These are phyloP conservation scores for Ammopiptanthus mongolicus DNA, from an alignment of 306 rosid genomes.

Conservation along the genomic window DNA sequence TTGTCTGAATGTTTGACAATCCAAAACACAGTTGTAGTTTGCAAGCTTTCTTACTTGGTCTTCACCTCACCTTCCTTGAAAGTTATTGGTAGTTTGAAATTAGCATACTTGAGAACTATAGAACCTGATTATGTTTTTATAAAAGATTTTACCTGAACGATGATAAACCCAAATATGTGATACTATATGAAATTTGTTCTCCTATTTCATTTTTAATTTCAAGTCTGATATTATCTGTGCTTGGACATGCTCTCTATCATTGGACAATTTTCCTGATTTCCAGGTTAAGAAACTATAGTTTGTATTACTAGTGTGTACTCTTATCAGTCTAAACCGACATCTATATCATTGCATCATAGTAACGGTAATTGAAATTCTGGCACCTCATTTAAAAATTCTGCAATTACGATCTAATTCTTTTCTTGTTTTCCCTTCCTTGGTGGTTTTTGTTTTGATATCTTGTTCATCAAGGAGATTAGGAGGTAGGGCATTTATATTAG, in stretches of 20 bases:
- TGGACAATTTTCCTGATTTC: not conserved
- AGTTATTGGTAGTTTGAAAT: not conserved
- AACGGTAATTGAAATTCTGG: not conserved
- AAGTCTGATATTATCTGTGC: not conserved
- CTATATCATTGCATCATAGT: not conserved
- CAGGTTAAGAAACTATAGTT: not conserved
- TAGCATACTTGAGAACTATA: not conserved
- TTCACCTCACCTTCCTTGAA: too few relatives aligned
- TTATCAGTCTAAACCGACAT: not conserved
- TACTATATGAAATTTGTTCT: not conserved
- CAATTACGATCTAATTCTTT: not conserved
- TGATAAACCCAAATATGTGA: not conserved
- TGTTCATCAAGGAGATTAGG: too few relatives aligned
- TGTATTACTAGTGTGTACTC: not conserved
- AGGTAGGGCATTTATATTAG: too few relatives aligned
- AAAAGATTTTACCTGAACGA: not conserved
- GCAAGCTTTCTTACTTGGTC: too few relatives aligned
- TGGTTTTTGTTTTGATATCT: not conserved
- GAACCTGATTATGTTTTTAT: not conserved
- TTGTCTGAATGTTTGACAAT: not conserved
- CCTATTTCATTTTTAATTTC: not conserved
- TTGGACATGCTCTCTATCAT: not conserved
- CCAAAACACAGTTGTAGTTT: too few relatives aligned
- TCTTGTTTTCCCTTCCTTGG: not conserved
- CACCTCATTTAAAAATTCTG: not conserved